Evolutionary conservation across 805 yeast genomes (phyloP).

Genomic region (Monosporozyma aerobia): DNA sequence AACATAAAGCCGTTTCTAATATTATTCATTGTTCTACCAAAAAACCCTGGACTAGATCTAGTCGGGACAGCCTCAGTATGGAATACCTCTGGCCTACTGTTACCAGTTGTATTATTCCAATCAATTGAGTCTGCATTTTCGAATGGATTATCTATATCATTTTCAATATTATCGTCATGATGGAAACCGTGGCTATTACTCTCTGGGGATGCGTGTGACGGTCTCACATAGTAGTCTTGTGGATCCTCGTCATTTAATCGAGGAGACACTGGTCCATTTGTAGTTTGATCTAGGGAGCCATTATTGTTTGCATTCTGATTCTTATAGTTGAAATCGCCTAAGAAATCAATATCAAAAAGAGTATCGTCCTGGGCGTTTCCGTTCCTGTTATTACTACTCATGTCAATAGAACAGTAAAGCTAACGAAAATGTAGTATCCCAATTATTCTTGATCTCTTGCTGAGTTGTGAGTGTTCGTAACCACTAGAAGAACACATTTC

Average conservation of each 20-base stretch:
- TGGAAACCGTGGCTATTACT: conserved; percentile 28
- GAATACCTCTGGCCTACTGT: conserved; percentile 7
- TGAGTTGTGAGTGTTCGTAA: background rate
- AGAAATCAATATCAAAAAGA: conserved; percentile 34
- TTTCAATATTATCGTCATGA: conserved; percentile 29
- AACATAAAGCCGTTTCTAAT: conserved; percentile 14
- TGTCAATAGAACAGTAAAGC: background rate
- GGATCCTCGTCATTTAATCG: conserved; percentile 1
- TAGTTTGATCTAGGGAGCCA: background rate
- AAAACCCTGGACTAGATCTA: conserved; percentile 11
- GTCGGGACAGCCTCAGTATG: conserved; percentile 9
- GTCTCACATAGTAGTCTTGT: conserved; percentile 7
- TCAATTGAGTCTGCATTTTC: conserved; percentile 8
- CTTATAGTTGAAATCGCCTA: conserved; percentile 16
- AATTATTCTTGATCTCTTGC: background rate
- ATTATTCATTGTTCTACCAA: conserved; percentile 13
- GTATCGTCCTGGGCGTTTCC: conserved; percentile 21
- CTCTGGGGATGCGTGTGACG: conserved; percentile 19
- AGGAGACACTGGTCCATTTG: background rate
- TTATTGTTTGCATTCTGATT: background rate
- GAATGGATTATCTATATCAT: conserved; percentile 29
- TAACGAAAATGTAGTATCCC: background rate
- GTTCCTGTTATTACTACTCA: background rate
- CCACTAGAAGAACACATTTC: background rate
- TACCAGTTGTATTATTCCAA: conserved; percentile 8